phyloP scores from a whole-genome alignment of 768 basidiomycete genomes.

The Pleurotus giganteus region DNA sequence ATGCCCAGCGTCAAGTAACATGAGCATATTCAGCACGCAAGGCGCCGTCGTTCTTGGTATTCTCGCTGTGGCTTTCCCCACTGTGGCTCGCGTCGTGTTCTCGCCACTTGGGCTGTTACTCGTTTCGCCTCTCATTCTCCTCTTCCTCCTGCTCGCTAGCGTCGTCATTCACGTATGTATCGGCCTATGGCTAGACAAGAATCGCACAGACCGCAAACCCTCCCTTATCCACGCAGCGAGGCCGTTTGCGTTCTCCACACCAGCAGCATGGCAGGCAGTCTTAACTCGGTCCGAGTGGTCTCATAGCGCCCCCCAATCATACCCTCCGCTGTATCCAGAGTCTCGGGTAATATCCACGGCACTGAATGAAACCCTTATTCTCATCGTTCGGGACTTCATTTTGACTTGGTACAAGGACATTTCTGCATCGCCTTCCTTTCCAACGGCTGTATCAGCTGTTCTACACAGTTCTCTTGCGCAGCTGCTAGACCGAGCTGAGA shows the following conservation, averaged over 20 bases:
- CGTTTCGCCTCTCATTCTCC: slow-evolving; percentile 57
- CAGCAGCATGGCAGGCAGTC: slow-evolving; percentile 93
- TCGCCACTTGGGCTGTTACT: slow-evolving; percentile 67
- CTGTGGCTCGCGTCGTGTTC: slow-evolving; percentile 52
- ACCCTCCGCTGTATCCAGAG: slow-evolving; percentile 63
- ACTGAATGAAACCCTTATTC: slow-evolving; percentile 76
- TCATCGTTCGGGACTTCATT: slow-evolving; percentile 86
- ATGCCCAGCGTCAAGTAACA: slow-evolving; percentile 7
- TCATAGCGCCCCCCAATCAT: slow-evolving; percentile 62
- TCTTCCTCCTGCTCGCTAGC: slow-evolving; percentile 47
- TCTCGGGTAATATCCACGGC: slow-evolving; percentile 66
- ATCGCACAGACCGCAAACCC: slow-evolving; percentile 25
- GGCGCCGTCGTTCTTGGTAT: slow-evolving; percentile 56
- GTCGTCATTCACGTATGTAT: slow-evolving; percentile 53
- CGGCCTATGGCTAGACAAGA: slow-evolving; percentile 57
- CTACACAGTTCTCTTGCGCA: slow-evolving; percentile 65
- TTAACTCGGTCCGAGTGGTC: slow-evolving; percentile 91
- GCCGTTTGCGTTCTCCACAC: slow-evolving; percentile 84
- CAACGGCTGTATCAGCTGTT: slow-evolving; percentile 74
- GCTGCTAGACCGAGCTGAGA: slow-evolving; percentile 51
- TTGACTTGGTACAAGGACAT: slow-evolving; percentile 85
- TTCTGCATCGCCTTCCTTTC: slow-evolving; percentile 87
- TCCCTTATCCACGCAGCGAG: slow-evolving; percentile 57
- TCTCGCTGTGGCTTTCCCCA: slow-evolving; percentile 56
- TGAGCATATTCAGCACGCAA: slow-evolving; percentile 44